A percentile compares a stretch with the other conserved stretches of the same genome.
Evolutionary conservation across 495 filamentous ascomycete genomes (phyloP).

Genomic region (Lophiostoma macrostomum): DNA sequence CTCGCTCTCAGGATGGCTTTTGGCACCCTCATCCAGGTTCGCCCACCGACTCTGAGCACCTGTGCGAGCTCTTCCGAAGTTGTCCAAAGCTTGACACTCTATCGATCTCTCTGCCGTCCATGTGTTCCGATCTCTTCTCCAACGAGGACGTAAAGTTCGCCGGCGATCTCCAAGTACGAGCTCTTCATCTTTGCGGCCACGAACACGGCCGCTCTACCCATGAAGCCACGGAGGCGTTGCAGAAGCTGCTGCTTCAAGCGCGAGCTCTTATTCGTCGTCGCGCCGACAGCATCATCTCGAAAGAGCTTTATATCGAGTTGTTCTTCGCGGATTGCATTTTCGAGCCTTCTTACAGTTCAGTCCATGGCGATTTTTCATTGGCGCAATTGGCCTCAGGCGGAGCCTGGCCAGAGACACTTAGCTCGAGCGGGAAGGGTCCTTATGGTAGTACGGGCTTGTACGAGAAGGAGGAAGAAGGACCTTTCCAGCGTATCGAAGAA

Average conservation of each 20-base stretch:
- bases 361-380: slow-evolving; percentile 50
- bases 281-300: slow-evolving; percentile 22
- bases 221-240: slow-evolving; percentile 34
- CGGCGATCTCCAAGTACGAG: slow-evolving; percentile 51
- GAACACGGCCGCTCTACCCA: slow-evolving; percentile 32
- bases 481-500: slow-evolving; percentile 45
- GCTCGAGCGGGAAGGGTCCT: slow-evolving; percentile 47
- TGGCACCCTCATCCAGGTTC: slow-evolving; percentile 46
- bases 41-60: slow-evolving; percentile 39
- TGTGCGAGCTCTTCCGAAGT: slow-evolving; percentile 48
- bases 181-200: slow-evolving; percentile 45
- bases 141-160: slow-evolving; percentile 44
- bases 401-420: slow-evolving; percentile 41
- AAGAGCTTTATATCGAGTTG: slow-evolving; percentile 44
- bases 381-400: slow-evolving; percentile 42
- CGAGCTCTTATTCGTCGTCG: slow-evolving; percentile 40
- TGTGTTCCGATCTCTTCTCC: slow-evolving; percentile 50
- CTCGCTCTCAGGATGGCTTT: slow-evolving; percentile 50
- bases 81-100: slow-evolving; percentile 49
- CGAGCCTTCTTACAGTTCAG: slow-evolving; percentile 43
- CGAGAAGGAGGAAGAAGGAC: slow-evolving; percentile 47
- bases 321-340: slow-evolving; percentile 50
- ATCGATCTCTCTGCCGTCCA: slow-evolving; percentile 48
- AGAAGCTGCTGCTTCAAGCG: slow-evolving; percentile 41
- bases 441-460: slow-evolving; percentile 54